Base-by-base conservation (phyloP, 192 early-diverging fungal genomes). In the Powellomyces hirtus region DNA sequence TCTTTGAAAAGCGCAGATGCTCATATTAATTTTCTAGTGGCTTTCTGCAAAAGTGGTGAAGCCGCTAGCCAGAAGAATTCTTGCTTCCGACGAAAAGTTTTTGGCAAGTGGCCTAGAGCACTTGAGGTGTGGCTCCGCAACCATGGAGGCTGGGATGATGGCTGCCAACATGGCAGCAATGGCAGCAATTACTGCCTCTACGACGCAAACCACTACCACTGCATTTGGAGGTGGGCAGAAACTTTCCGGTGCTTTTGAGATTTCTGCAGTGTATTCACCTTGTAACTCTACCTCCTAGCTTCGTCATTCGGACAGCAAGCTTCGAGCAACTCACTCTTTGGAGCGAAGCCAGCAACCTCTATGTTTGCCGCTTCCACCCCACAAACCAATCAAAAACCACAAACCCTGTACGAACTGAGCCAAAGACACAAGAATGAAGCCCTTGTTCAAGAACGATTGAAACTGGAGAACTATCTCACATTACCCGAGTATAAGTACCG, bases 391-490 rank as follows among this genome's bases (percentile, higher is more conserved):
- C 53, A 63, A 45, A 60, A 29, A 30, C 66, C 64, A 14, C 31
- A 36, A 0, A 74, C 27, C 16, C 33, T 75, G 35, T 75, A 64
- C 49, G 73, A 75, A n/a, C 27, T 75, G 26, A 53, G 56, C n/a
- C 73, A 75, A 35, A 59, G 50, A 35, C 58, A 33, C 38, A 49
- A 55, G 24, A 42, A 50, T 11, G 72, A 51, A 66, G 24, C 5
- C 5, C 46, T 49, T 27, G 70, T 72, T 20, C 73, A 76, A 65
- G 79, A 80, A 49, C 49, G 79, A 11, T 27, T 78, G 18, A 80
- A 76, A 37, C 56, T 80, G 37, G 79, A 80, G 70, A 71, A 64
- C 26, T 69, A 78, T 52, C 66, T 80, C 5, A 70, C 45, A 1
- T 44, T 80, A 24, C 70, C 76, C 20, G 65, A 72, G 26, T 75